phyloP scores from a whole-genome alignment of 2,329 filamentous ascomycete genomes.

The Dactylellina cionopaga region DNA sequence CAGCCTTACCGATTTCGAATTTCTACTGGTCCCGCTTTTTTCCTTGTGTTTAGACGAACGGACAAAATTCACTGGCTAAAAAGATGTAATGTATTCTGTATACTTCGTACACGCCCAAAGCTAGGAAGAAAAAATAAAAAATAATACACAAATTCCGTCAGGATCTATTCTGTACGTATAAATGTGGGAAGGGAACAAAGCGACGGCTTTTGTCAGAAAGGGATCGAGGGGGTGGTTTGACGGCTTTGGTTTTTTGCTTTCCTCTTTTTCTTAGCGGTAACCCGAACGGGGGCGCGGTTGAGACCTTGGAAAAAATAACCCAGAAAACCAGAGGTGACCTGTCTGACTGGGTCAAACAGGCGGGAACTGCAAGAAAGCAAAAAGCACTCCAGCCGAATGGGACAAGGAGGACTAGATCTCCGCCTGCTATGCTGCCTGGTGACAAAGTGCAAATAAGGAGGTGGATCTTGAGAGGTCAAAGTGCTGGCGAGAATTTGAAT shows the following conservation, averaged over 20 bases:
- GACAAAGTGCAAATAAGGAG: conserved; percentile 50
- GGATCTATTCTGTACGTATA: conserved; percentile 22
- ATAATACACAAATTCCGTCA: conserved; percentile 3
- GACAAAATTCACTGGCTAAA: conserved; percentile 27
- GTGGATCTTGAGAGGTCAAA: conserved; percentile 43
- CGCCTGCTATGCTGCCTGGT: conserved; percentile 34
- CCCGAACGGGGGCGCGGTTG: conserved; percentile 9
- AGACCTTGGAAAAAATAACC: conserved; percentile 19
- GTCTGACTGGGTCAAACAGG: conserved; percentile 11
- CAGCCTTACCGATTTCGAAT: conserved; percentile 30
- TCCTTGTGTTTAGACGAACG: conserved; percentile 23
- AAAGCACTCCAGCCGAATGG: conserved; percentile 14
- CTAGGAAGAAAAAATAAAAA: background rate
- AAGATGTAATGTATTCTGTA: too few relatives aligned
- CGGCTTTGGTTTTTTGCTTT: conserved; percentile 13
- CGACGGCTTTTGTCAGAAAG: conserved; percentile 30
- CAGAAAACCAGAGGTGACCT: background rate
- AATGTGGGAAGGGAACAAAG: conserved; percentile 41
- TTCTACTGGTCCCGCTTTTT: conserved; percentile 18
- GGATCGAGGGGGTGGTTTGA: conserved; percentile 19
- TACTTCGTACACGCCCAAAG: too few relatives aligned
- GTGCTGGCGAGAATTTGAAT: conserved; percentile 13
- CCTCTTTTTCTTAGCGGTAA: background rate
- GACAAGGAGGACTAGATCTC: conserved; percentile 6
- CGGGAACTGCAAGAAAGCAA: conserved; percentile 16